Evolutionary conservation across 129 eudicot species (phyloP), one percentile per base, ranked within the genome.

Genomic region (Logfia minima): DNA sequence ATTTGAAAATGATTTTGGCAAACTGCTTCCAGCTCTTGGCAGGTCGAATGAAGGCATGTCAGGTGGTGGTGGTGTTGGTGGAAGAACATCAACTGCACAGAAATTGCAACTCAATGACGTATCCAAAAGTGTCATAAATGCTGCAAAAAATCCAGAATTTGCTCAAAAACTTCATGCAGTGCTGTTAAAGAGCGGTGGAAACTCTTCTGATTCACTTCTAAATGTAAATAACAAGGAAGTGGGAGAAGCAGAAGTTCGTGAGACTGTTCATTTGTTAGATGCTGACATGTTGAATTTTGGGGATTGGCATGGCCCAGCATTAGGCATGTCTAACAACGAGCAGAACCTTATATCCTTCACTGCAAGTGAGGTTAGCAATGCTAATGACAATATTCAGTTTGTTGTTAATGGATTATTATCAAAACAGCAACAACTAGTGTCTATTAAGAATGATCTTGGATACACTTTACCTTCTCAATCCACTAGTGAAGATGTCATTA

Each of bases 121-220:
- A 75, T 81, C 90, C 63, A 76, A 90, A 9, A 87, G 81, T 78
- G 89, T 85, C 52, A 85, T 80, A 37, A 85, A 73, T 70, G 92
- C 92, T 41, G 84, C 97, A 51, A 89, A 87, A 78, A 80, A 84
- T 79, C 88, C 96, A 4, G 96, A 85, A 35, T 82, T 89, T 79
- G 90, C 92, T n/a, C 85, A 78, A 53, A 87, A 86, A 67, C 92
- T 85, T 55, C 90, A 81, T 73, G 87, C 91, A 2, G 87, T 92
- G 62, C 70, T 86, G 76, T 70, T 75, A 34, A 91, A 89, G 65
- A 89, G 76, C 58, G 81, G 84, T 70, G 85, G 79, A n/a, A 77
- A 79, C 17, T 79, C 88, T 75, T 71, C 83, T 72, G 88, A 88
- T 69, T 64, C 82, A 82, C 71, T 79, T 81, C 13, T 79, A 13